Conservation (phyloP, 139 green algal species). For the Coelastrella sp. region DNA sequence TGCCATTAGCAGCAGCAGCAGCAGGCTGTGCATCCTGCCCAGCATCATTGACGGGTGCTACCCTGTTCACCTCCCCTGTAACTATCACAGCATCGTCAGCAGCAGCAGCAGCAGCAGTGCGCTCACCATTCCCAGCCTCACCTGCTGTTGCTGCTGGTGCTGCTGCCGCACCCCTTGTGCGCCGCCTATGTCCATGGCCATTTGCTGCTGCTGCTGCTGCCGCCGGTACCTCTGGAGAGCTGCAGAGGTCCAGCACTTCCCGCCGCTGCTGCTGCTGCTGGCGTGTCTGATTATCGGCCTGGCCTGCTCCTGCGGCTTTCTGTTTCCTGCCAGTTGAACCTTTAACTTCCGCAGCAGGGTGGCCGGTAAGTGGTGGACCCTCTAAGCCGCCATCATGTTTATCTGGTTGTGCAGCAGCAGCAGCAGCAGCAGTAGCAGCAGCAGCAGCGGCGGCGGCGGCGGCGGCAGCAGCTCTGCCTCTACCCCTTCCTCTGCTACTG, state of each 20-base stretch:
- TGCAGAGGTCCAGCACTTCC: conserved; percentile 29
- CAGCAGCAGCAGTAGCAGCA: too few relatives aligned
- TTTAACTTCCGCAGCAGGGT: too few relatives aligned
- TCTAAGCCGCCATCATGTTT: too few relatives aligned
- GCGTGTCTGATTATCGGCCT: too few relatives aligned
- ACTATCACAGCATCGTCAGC: not conserved
- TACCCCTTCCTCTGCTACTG: not conserved
- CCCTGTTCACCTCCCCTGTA: not conserved
- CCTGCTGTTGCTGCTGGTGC: not conserved
- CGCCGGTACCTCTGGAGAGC: not conserved
- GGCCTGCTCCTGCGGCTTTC: not conserved
- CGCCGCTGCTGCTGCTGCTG: not conserved
- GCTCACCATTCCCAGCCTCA: too few relatives aligned
- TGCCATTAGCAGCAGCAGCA: not conserved
- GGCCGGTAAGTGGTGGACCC: too few relatives aligned
- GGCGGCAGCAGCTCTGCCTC: too few relatives aligned
- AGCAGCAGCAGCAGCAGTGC: conserved; percentile 1
- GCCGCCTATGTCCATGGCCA: not conserved
- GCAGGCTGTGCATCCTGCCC: not conserved
- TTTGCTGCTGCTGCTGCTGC: not conserved
- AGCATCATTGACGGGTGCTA: not conserved
- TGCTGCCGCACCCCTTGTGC: not conserved
- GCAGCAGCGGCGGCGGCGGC: too few relatives aligned
- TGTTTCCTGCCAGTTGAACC: not conserved
- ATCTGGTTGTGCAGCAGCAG: too few relatives aligned